phyloP scores from a whole-genome alignment of 2,329 filamentous ascomycete species.

The Diaporthe caulivora region DNA sequence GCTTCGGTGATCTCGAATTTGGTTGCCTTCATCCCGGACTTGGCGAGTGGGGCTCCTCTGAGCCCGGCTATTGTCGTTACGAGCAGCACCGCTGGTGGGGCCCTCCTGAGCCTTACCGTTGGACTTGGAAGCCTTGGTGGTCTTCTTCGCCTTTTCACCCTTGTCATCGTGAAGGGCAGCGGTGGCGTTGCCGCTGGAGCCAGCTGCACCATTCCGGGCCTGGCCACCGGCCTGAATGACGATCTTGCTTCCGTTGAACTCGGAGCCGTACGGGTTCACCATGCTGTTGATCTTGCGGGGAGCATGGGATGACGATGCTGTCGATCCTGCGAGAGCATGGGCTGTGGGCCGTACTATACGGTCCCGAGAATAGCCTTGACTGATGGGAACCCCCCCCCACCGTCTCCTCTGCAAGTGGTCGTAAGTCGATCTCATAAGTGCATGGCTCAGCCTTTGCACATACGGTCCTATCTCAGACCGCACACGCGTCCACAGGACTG shows the following conservation, averaged over 20 bases:
- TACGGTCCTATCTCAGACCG: neutral
- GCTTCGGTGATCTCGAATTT: too few species aligned
- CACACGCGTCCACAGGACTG: slow-evolving; percentile 34
- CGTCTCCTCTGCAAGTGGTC: neutral
- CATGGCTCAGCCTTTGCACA: neutral
- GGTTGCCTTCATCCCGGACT: too few species aligned
- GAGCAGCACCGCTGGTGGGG: too few species aligned
- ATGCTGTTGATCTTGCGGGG: slow-evolving; percentile 18
- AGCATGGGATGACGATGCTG: neutral
- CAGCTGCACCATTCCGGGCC: neutral
- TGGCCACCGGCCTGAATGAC: neutral
- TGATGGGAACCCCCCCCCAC: too few species aligned
- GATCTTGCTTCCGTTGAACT: slow-evolving; percentile 18
- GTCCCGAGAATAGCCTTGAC: slow-evolving; percentile 17
- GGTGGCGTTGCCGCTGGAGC: neutral
- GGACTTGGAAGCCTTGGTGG: neutral
- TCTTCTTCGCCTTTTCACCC: neutral
- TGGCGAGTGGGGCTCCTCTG: too few species aligned
- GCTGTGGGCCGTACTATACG: too few species aligned
- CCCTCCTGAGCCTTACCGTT: neutral
- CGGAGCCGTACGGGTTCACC: neutral
- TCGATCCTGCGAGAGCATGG: neutral
- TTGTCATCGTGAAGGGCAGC: neutral
- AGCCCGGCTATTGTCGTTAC: too few species aligned
- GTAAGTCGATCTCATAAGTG: neutral